phyloP scores from a whole-genome alignment of 306 rosid species.

The Castanea sativa region DNA sequence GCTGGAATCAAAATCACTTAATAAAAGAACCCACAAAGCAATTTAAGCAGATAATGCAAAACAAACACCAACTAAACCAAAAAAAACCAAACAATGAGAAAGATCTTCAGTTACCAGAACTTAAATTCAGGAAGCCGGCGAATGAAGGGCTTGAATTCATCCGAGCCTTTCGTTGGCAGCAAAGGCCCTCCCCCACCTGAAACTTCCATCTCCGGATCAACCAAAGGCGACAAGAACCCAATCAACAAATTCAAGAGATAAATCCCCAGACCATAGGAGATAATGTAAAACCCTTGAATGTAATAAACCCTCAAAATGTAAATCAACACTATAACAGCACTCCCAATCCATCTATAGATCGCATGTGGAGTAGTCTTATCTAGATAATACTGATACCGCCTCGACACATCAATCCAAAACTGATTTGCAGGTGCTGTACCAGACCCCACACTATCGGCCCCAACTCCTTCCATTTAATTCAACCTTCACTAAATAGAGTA shows the following conservation, averaged over 20 bases:
- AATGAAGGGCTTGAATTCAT: conserved; percentile 86
- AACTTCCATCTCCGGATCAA: conserved; percentile 77
- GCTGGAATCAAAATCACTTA: not conserved
- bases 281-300: conserved; percentile 77
- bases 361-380: conserved; percentile 76
- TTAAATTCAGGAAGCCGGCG: conserved; percentile 91
- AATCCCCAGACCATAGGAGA: conserved; percentile 82
- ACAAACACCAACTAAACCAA: not conserved
- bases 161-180: conserved; percentile 87
- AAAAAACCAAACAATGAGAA: not conserved
- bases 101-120: conserved; percentile 65
- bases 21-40: not conserved
- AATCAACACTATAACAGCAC: conserved; percentile 33
- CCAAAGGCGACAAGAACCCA: conserved; percentile 82
- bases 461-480: conserved; percentile 74
- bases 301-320: conserved; percentile 68
- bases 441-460: conserved; percentile 60
- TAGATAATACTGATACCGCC: conserved; percentile 67
- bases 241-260: conserved; percentile 81
- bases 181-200: conserved; percentile 61
- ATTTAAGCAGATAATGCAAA: not conserved
- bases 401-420: conserved; percentile 53
- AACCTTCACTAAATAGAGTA: conserved; percentile 38
- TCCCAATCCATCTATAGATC: conserved; percentile 70
- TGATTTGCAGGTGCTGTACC: conserved; percentile 58